These are phyloP conservation scores for Aleurites moluccanus DNA, from an alignment of 441 rosid genomes.

Conservation along the genomic window DNA sequence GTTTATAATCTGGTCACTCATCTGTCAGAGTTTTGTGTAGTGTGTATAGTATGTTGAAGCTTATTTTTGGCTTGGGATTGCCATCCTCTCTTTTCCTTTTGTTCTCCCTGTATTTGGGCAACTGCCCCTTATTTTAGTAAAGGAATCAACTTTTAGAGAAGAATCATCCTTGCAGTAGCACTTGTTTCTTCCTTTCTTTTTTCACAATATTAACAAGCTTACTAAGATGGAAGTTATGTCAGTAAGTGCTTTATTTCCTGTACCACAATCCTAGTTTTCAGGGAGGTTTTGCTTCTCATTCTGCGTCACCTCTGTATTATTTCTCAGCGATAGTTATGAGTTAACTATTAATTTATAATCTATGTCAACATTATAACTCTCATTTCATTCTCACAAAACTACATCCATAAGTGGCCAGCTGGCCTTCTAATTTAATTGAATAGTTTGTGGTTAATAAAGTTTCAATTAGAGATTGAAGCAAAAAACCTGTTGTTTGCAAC, in stretches of 20 bases:
- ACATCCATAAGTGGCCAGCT: neutral
- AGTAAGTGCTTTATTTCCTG: neutral
- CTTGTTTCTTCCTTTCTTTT: neutral
- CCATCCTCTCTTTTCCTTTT: neutral
- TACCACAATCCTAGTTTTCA: too few relatives aligned
- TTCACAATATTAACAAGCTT: neutral
- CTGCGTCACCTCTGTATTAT: too few relatives aligned
- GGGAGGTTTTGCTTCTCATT: too few relatives aligned
- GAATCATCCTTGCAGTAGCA: neutral
- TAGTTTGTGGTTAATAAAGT: neutral
- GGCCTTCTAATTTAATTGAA: neutral
- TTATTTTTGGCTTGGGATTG: neutral
- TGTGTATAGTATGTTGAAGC: neutral
- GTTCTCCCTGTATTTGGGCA: neutral
- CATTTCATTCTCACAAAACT: neutral
- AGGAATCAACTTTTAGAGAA: conserved; percentile 3
- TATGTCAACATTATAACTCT: neutral
- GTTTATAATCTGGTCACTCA: neutral
- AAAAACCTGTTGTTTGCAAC: neutral
- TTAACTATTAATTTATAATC: neutral
- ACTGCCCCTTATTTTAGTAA: neutral
- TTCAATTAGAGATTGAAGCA: neutral
- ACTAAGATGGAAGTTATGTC: neutral
- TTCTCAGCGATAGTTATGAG: too few relatives aligned
- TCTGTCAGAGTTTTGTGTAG: neutral